These are phyloP conservation scores for Mortierella sp. DNA, from an alignment of 371 early-diverging fungal species.

Conservation along the genomic window DNA sequence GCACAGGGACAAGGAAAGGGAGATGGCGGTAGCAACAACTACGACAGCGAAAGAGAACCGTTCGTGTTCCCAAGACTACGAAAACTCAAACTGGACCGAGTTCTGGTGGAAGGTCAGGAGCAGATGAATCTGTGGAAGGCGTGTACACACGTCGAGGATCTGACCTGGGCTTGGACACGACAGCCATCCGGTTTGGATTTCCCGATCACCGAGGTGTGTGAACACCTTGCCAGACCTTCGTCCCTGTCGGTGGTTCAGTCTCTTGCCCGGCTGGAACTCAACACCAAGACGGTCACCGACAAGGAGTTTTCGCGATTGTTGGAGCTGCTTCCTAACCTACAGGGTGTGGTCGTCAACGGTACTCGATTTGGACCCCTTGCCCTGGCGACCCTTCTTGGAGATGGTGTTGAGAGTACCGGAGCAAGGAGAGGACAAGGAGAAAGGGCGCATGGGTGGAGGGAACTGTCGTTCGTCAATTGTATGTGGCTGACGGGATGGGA, in stretches of 20 bases:
- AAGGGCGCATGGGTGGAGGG: not conserved
- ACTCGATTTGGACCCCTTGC: not conserved
- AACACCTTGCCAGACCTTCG: not conserved
- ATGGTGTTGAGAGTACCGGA: not conserved
- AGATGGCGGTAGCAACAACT: not conserved
- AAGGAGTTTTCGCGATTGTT: conserved; percentile 1
- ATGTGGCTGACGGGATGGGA: not conserved
- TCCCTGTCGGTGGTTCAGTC: not conserved
- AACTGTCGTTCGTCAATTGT: not conserved
- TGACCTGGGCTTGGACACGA: not conserved
- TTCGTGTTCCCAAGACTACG: not conserved
- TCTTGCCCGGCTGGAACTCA: not conserved
- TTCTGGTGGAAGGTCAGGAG: not conserved
- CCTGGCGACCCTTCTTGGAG: not conserved
- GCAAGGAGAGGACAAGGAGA: not conserved
- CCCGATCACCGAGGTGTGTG: not conserved
- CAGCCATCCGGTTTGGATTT: not conserved
- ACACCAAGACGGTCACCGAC: not conserved
- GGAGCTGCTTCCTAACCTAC: not conserved
- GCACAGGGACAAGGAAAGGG: not conserved
- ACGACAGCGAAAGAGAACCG: not conserved
- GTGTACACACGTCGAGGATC: not conserved
- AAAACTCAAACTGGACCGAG: not conserved
- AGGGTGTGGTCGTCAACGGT: not conserved
- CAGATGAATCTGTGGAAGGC: not conserved